phyloP scores from a whole-genome alignment of 257 asterid species.

The Handroanthus guayacan region DNA sequence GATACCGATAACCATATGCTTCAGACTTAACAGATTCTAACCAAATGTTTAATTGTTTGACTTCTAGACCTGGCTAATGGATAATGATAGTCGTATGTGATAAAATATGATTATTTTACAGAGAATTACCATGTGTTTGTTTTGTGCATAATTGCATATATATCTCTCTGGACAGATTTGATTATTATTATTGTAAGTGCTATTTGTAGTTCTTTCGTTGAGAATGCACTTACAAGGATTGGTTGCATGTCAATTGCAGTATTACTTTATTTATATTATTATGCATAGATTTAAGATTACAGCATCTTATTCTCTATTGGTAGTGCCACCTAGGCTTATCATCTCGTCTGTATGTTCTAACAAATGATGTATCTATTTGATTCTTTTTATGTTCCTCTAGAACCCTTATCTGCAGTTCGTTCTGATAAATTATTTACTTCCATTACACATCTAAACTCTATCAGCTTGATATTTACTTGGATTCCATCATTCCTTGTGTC shows the following conservation, averaged over 20 bases:
- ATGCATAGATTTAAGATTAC: background rate
- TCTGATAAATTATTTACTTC: slow-evolving; percentile 16
- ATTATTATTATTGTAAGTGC: background rate
- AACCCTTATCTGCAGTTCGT: background rate
- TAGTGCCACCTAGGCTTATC: background rate
- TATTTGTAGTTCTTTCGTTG: background rate
- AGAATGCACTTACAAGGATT: slow-evolving; percentile 10
- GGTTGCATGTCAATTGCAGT: slow-evolving; percentile 1
- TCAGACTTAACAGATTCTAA: background rate
- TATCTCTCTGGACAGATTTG: background rate
- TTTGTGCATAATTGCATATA: slow-evolving; percentile 12
- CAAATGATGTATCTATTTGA: slow-evolving; percentile 1
- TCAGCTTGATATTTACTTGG: slow-evolving; percentile 17
- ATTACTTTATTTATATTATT: background rate
- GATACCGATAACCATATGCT: background rate
- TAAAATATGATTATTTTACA: background rate
- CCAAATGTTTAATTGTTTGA: background rate
- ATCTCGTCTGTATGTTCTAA: background rate
- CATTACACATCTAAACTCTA: background rate
- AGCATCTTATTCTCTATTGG: background rate
- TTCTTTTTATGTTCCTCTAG: background rate
- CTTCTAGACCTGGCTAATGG: slow-evolving; percentile 2
- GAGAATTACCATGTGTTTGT: background rate
- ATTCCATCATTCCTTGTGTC: background rate
- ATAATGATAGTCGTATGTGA: background rate